Base-by-base conservation (phyloP, 371 early-diverging fungal species). In the Blyttiomyces sp. region DNA sequence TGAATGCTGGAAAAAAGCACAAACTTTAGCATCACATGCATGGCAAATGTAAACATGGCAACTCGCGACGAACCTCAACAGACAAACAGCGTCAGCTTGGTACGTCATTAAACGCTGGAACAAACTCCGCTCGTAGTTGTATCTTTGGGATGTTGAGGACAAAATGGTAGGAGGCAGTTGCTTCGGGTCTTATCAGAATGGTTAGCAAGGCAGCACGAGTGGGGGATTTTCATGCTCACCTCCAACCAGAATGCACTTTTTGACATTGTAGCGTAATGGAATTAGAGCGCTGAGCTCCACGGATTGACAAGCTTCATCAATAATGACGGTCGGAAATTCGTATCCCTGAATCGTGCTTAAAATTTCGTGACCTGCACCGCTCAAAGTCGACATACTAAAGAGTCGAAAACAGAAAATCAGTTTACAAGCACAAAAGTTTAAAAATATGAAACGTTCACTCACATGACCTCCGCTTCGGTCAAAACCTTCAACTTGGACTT, bases 251-350 rank as follows among this genome's bases (percentile, higher is more conserved):
- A 99, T 84, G 63, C 92, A 88, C 34, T 88, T 85, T 39, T 84
- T 81, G 31, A 88, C 87, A 49, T 87, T 88, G 59, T 89, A 92
- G 48, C 89, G 86, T 9, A 98, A 68, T 16, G 98, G 96, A 67
- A 99, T 96, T 68, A 96, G 61, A 2, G 88, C 81, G 43, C 89
- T 86, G 24, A 94, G 77, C 69, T 99, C 99, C 21, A 94, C 87
- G 0, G 94, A 85, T 69, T 99, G 99, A 33, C 96, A 94, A 0
- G 98, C 98, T 75, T 99, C 99, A 71, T 99, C 98, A 45, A 98
- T 89, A 60, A 98, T 92, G 3, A 96, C 75, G 1, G 64, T 69
- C 4, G 69, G 70, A 43, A 71, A 78, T 19, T 58, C 59, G 30
- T 68, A 54, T 32, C 61, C 61, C 30, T 62, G 74, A 30, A 88